phyloP scores from a whole-genome alignment of 345 rosid species.

The Arabidopsis arenosa region DNA sequence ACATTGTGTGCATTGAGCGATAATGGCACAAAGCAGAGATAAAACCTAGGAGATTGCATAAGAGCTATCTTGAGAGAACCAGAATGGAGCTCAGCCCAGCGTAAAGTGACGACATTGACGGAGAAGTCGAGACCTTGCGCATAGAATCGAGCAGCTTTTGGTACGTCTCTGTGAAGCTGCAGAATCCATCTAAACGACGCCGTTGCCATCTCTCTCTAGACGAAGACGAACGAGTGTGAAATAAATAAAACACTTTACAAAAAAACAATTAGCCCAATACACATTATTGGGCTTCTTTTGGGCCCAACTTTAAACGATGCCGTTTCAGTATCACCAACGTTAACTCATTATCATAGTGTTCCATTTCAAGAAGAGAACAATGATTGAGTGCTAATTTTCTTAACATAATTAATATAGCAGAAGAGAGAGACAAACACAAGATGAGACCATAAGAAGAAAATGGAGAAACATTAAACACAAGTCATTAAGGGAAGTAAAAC shows the following conservation, averaged over 20 bases:
- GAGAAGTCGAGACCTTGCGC: slow-evolving; percentile 83
- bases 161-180: slow-evolving; percentile 93
- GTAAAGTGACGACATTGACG: slow-evolving; percentile 75
- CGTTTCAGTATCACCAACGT: no score
- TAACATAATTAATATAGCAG: background rate
- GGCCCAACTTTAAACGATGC: no score
- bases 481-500: background rate
- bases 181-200: slow-evolving; percentile 86
- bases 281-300: background rate
- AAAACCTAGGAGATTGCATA: slow-evolving; percentile 72
- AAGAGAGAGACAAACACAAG: background rate
- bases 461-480: background rate
- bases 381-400: background rate
- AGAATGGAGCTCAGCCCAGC: slow-evolving; percentile 89
- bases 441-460: background rate
- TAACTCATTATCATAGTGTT: no score
- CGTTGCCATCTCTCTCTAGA: slow-evolving; percentile 52
- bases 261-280: slow-evolving; percentile 12
- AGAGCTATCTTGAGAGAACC: slow-evolving; percentile 84
- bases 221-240: background rate
- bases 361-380: no score
- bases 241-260: background rate
- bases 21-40: background rate
- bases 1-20: background rate
- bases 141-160: slow-evolving; percentile 82